Evolutionary conservation across 2,329 filamentous ascomycete genomes (phyloP), one percentile per base, ranked within the genome.

Genomic region (Scopulariopsis brevicaulis): DNA sequence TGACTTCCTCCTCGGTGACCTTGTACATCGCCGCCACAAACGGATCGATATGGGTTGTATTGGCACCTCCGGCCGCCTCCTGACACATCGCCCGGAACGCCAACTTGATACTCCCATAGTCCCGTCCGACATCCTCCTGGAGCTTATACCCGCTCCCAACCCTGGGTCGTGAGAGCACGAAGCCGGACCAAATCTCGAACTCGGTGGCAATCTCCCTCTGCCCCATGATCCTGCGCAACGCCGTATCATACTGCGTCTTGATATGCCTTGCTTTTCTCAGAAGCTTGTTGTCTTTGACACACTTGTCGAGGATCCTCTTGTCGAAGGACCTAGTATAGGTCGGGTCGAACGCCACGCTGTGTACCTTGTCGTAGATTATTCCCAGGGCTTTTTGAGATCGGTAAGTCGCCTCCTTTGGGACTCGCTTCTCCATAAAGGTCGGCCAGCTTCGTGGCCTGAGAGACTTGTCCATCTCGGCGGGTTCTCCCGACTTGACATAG

Each of bases 141-240:
- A 91, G 82, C 65, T 94, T 96, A 74, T 95, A 97, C 62, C 94
- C 89, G 10, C 79, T 82, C 37, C 82, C 84, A 28, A 89, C 79
- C 0, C 83, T 79, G 10, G 89, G 87, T 66, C 87, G 89, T 1
- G 81, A 80, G 59, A 97, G 76, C 2, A 92, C 83, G 69, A 96
- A 97, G 0, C 89, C 86, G 0, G 90, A 87, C 84, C 87, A 96
- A 12, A 96, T 81, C 70, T 99, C 94, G 63, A 96, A 96, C 65
- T 99, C 94, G 0, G 89, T 96, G 20, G 75, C 73, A 58, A 97
- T 87, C 51, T 87, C 87, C 63, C 91, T 84, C 65, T 96, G 92
- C 1, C 84, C 86, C 84, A 97, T 92, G 58, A 96, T 77, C 0
- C 91, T 82, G 14, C 81, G 82, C 65, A 97, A 79, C 0, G 84